Evolutionary conservation across 75 land plant species (phyloP).

Genomic region (Cryptomeria japonica): DNA sequence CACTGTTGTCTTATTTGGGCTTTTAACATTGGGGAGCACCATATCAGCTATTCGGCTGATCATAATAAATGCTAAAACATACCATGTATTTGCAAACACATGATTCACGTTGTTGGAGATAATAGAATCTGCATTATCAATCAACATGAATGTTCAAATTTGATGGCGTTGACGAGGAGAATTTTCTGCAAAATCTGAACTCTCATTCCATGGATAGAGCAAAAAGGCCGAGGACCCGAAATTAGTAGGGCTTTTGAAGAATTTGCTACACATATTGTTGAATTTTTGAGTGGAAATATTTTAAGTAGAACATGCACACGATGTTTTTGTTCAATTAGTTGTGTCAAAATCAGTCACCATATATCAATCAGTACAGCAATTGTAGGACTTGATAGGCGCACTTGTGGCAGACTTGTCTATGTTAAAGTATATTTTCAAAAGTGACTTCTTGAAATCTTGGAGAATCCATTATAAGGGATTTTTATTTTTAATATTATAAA

Average conservation of each 20-base stretch:
- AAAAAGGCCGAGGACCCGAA: neutral
- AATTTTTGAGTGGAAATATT: no score
- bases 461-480: no score
- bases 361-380: no score
- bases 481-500: no score
- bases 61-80: constrained; percentile 24
- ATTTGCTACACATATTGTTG: neutral
- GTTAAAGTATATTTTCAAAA: no score
- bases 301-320: no score
- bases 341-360: no score
- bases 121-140: neutral
- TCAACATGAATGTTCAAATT: neutral
- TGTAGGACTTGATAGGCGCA: no score
- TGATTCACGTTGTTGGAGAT: constrained; percentile 14
- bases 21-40: constrained; percentile 31
- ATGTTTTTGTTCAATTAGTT: no score
- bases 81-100: constrained; percentile 53
- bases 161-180: neutral
- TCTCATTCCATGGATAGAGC: neutral
- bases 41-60: constrained; percentile 40
- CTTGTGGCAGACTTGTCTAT: no score
- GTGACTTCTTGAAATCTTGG: no score
- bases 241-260: neutral
- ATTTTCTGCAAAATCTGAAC: neutral
- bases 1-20: constrained; percentile 30